Evolutionary conservation across 1,284 basidiomycete genomes (phyloP).

Genomic region (Ustilago curta): DNA sequence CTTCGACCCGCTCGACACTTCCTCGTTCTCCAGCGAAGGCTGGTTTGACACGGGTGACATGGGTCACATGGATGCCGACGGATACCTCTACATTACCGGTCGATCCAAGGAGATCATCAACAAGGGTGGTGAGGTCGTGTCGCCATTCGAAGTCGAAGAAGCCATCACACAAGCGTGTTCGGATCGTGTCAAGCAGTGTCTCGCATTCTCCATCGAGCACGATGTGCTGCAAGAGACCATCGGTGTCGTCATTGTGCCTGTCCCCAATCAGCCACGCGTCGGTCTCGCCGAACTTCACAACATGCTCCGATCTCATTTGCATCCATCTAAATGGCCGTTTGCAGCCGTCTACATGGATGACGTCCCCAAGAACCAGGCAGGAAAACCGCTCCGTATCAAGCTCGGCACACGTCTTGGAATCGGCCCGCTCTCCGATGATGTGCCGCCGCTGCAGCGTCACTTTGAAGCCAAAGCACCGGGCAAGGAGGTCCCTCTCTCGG

Average conservation of each 20-base stretch:
- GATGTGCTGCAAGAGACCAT: slow-evolving; percentile 69
- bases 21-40: slow-evolving; percentile 66
- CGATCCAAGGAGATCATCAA: slow-evolving; percentile 70
- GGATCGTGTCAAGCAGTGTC: slow-evolving; percentile 68
- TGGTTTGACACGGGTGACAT: slow-evolving; percentile 70
- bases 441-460: slow-evolving; percentile 67
- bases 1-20: slow-evolving; percentile 65
- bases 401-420: slow-evolving; percentile 67
- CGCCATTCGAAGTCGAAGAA: slow-evolving; percentile 69
- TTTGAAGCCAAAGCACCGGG: slow-evolving; percentile 68
- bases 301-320: slow-evolving; percentile 66
- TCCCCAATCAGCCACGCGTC: slow-evolving; percentile 67
- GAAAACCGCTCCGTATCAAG: slow-evolving; percentile 69
- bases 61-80: slow-evolving; percentile 69
- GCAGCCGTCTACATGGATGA: slow-evolving; percentile 69
- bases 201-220: slow-evolving; percentile 69
- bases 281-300: slow-evolving; percentile 68
- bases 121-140: slow-evolving; percentile 69
- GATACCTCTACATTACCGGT: slow-evolving; percentile 69
- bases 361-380: slow-evolving; percentile 68
- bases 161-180: slow-evolving; percentile 67
- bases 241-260: slow-evolving; percentile 68
- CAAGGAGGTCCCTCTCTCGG: slow-evolving; percentile 66
- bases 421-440: slow-evolving; percentile 67
- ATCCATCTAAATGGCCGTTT: slow-evolving; percentile 69